Evolutionary conservation across 805 yeast species (phyloP).

Genomic region (Yamadazyma ubonensis): DNA sequence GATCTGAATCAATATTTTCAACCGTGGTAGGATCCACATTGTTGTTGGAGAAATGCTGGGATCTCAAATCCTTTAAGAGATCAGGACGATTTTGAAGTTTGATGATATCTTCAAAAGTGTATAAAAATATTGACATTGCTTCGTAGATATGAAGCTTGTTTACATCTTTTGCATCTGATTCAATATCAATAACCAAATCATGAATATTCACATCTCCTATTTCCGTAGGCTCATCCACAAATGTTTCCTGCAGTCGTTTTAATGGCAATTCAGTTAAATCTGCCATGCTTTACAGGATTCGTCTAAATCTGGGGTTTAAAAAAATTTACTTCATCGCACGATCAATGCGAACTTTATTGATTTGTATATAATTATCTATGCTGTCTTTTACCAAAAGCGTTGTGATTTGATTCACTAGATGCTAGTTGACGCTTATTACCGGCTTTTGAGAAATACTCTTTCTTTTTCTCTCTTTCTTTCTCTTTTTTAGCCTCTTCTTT

Average conservation of each 20-base stretch:
- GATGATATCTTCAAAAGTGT: constrained; percentile 33
- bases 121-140: constrained; percentile 30
- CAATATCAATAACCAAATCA: constrained; percentile 36
- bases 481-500: constrained; percentile 66
- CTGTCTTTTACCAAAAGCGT: constrained; percentile 35
- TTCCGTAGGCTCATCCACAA: constrained; percentile 38
- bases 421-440: constrained; percentile 60
- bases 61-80: constrained; percentile 24
- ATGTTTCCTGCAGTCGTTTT: constrained; percentile 38
- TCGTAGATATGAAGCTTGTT: constrained; percentile 36
- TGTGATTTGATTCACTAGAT: constrained; percentile 28
- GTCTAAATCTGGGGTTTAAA: background rate
- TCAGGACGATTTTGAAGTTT: constrained; percentile 26
- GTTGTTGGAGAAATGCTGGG: constrained; percentile 22
- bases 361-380: constrained; percentile 19
- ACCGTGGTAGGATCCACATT: background rate
- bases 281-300: constrained; percentile 3
- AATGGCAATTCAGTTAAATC: constrained; percentile 33
- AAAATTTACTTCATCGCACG: background rate
- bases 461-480: constrained; percentile 80
- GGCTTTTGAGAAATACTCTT: constrained; percentile 74
- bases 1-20: background rate
- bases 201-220: constrained; percentile 32
- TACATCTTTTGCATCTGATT: constrained; percentile 30
- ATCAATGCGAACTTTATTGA: background rate